Evolutionary conservation across 805 yeast genomes (phyloP), one percentile per base, ranked within the genome.

Genomic region (Yamadazyma sp.): DNA sequence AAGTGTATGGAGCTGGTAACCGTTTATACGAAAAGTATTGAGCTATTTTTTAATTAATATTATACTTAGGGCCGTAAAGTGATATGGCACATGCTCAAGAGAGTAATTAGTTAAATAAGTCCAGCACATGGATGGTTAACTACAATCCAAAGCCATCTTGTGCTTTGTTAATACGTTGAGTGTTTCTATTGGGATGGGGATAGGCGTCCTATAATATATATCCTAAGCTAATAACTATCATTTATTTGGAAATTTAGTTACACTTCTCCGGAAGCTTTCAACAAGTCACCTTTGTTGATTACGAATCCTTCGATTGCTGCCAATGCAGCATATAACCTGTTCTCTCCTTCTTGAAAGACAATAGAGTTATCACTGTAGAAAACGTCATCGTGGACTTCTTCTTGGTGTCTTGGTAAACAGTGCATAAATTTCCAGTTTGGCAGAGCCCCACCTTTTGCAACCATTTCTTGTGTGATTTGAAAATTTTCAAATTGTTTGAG

Each of bases 291-390:
- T 59, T 84, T 83, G 64, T 88, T 85, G 35, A 84, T 73, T 5
- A 93, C 95, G 59, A 91, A 88, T 0, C 84, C 89, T 50, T 93
- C 97, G 29, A 93, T 70, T 1, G 81, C 95, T 9, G 98, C 90
- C 69, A 93, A 85, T 19, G 98, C 98, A 32, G 99, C 95, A 57
- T 93, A 93, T 16, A 93, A 66, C 62, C 99, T 77, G 67, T 93
- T 93, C 67, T 93, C 99, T 32, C 96, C 99, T 69, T 93, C 97
- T 50, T 80, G 83, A 62, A 93, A 93, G 3, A 93, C 99, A 40
- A 93, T 65, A 2, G 96, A 87, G 27, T 55, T 54, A 22, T 80
- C 79, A 37, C 89, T 70, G 66, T 91, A 91, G 58, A 93, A 93
- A 2, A 93, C 93, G 30, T 84, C 95, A 60, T 93, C 99, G 25